Base-by-base conservation (phyloP, 2,329 filamentous ascomycete genomes). In the Phialophora chinensis region DNA sequence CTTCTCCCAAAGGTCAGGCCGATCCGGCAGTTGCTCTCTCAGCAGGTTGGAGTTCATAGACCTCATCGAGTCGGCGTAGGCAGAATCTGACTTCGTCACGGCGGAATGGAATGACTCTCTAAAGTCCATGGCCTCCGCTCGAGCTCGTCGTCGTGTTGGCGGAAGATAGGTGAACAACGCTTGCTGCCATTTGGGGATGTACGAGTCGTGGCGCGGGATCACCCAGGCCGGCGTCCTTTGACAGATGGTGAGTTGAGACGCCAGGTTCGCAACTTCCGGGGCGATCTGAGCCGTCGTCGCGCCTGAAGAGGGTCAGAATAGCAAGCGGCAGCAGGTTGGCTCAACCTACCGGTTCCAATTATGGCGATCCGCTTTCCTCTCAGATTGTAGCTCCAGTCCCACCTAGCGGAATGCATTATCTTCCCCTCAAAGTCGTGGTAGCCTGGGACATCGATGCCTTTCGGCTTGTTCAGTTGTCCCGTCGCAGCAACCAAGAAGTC, bases 211-310 rank as follows among this genome's bases (percentile, higher is more conserved):
- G 12, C 86, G 83, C 1, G 85, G 85, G 2, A 86, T 79, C 7
- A 88, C 74, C 85, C 85, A 88, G 68, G 87, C 87, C 0, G 86
- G 84, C 0, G 84, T 85, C 14, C 86, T 79, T 72, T 88, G 86
- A 74, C 84, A 87, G 14, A 88, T 77, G 0, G 81, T 83, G 8
- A 88, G 73, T 6, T 80, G 77, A 2, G 81, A 78, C 17, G 81
- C 83, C 1, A 80, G 76, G 49, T 83, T 83, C 1, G 83, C 81
- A 31, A 87, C 77, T 62, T 87, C 84, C 0, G 86, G 85, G 33
- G 86, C 78, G 63, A 88, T 86, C 68, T 88, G 86, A 2, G 81
- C 82, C 1, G 84, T 84, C 82, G 1, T 85, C 85, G 56, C 85
- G 84, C 83, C 83, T 85, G 63, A 11, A 31, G 20, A 8, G 11